phyloP scores from a whole-genome alignment of 257 asterid genomes.

The Coffea canephora region DNA sequence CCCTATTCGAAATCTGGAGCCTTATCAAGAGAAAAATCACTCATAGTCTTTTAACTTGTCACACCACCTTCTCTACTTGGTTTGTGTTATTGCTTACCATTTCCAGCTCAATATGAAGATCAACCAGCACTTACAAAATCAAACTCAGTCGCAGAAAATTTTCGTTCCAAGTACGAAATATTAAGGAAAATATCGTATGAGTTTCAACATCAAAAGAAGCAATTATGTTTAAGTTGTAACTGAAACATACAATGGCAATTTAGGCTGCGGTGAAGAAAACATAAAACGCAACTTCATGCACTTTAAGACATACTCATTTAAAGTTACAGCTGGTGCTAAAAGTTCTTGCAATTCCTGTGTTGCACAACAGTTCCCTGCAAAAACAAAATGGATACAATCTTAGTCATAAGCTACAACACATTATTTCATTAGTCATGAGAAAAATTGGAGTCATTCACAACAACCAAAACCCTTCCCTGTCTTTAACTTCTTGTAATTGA shows the following conservation, averaged over 20 bases:
- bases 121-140: neutral
- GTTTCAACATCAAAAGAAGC: neutral
- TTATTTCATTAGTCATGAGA: neutral
- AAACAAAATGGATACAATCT: neutral
- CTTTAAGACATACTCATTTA: neutral
- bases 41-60: neutral
- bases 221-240: neutral
- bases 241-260: neutral
- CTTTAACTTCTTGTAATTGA: neutral
- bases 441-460: neutral
- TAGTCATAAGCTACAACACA: neutral
- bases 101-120: neutral
- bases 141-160: neutral
- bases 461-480: neutral
- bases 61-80: neutral
- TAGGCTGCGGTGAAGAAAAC: neutral
- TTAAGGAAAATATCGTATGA: too few relatives aligned
- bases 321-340: neutral
- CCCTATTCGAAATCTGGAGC: neutral
- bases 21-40: neutral
- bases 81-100: neutral
- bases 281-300: neutral
- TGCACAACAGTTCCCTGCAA: constrained; percentile 12
- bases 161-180: too few relatives aligned
- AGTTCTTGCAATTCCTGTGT: neutral